Evolutionary conservation across 2,329 filamentous ascomycete species (phyloP), one percentile per base, ranked within the genome.

Genomic region (Aspergillus floridensis): DNA sequence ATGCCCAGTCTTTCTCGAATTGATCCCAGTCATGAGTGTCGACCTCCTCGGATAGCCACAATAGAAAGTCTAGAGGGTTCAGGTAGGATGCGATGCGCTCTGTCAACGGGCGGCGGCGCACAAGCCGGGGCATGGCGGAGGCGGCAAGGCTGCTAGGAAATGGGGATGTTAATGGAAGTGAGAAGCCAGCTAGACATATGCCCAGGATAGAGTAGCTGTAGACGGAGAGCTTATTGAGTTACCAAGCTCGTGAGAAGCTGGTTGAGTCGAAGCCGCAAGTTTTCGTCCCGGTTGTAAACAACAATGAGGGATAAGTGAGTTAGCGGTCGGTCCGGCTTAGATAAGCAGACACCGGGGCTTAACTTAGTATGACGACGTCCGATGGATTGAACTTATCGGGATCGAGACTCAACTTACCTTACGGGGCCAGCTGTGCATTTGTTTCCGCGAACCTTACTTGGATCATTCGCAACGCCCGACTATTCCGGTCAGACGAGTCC

Each of bases 1-100:
- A 85, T 26, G 91, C 90, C 74, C 91, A 89, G 38, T 87, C 79
- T 66, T 90, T 88, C 62, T 87, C 80, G 61, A 85, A 80, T 21
- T 93, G 91, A 67, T 97, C 91, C 87, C 92, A 96, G 68, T 96
- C 91, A 71, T 89, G 88, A 29, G 92, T 92, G 73, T 97, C 93
- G 61, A 99, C 84, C 77, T 96, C 91, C 74, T 98, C 93, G 0
- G 91, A 96, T 2, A 96, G 77, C 90, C 92, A 96, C 19, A 99
- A 86, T 56, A 95, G 79, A 70, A 93, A 90, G 77, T 99, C 95
- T 79, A 90, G 88, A 3, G 91, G 92, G 71, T 98, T 93, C 60
- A 97, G 80, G 74, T 87, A 87, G 58, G 90, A 83, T 72, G 87
- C 86, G 74, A 98, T 84, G 74, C 93, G 91, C 82, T 98, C 89